These are phyloP conservation scores for Oryza australiensis DNA, from an alignment of 176 grass and related monocot genomes.

Conservation along the genomic window DNA sequence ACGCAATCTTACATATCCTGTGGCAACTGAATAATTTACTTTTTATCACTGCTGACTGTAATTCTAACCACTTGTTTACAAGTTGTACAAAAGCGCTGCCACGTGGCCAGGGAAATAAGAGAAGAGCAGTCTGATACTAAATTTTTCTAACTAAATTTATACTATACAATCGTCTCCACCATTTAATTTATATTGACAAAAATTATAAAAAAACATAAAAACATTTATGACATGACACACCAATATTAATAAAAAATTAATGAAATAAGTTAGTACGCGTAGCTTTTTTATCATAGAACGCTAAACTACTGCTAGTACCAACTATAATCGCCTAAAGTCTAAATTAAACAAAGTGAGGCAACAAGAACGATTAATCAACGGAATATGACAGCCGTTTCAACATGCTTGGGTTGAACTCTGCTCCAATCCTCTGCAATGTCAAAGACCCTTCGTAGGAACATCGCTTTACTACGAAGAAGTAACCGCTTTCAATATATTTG, in stretches of 20 bases:
- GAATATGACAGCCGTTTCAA: constrained; percentile 14
- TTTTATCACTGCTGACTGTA: not conserved
- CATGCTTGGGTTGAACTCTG: constrained; percentile 24
- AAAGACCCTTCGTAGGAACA: not conserved
- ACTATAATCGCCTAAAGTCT: not conserved
- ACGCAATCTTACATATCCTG: not conserved
- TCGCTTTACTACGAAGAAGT: not conserved
- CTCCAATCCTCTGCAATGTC: not conserved
- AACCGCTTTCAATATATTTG: not conserved
- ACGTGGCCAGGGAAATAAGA: not conserved
- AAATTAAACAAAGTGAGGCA: not conserved
- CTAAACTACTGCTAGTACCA: not conserved
- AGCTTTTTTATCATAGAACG: too few species aligned
- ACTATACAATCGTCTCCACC: too few species aligned
- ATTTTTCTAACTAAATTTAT: too few species aligned
- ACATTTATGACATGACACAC: too few species aligned
- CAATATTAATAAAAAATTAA: too few species aligned
- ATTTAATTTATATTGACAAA: too few species aligned
- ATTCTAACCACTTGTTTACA: not conserved
- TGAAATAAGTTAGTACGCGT: too few species aligned
- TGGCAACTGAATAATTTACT: not conserved
- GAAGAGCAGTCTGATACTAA: too few species aligned
- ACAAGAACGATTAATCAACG: not conserved
- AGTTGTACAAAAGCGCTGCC: not conserved
- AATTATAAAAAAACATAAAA: too few species aligned